Evolutionary conservation across 2,329 filamentous ascomycete genomes (phyloP), one percentile per base, ranked within the genome.

Genomic region (Epicoccum sorghinum): DNA sequence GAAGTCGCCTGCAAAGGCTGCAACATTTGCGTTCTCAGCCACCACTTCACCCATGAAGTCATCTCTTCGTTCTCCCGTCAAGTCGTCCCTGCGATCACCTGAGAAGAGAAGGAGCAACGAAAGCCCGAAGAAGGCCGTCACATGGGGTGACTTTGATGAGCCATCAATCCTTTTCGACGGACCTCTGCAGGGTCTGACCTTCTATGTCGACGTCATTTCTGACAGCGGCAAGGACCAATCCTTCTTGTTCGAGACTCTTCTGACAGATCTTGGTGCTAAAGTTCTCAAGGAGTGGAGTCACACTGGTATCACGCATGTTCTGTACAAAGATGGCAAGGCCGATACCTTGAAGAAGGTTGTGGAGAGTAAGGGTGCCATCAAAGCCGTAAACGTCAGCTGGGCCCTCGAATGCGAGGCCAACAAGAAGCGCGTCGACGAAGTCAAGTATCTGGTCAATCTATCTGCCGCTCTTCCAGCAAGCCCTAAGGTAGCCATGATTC

Each of bases 351-450:
- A 96, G 69, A 96, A 92, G 75, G 88, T 93, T 6, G 82, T 86
- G 52, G 83, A 88, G 64, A 87, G 85, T 35, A 82, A 84, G 12
- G 90, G 90, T 5, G 80, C 90, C 27, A 89, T 96, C 33, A 87
- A 90, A 64, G 96, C 91, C 75, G 91, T 96, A 50, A 91, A 91
- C 44, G 89, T 96, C 41, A 87, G 87, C 61, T 96, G 91, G 91
- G 89, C 95, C 49, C 82, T 96, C 59, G 91, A 96, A 30, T 72
- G 71, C 47, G 73, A 76, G 43, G 63, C 68, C 43, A 62, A 66
- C 41, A 69, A 70, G 58, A 68, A 66, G 57, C 67, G 66, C 30
- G 58, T 77, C 39, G 64, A 71, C 42, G 74, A 75, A 51, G 42
- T 56, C 5, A 47, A 58, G 10, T 75, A 75, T 49, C 60, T 70